phyloP scores from a whole-genome alignment of 768 basidiomycete genomes.

The Leccinum subtestaceum region DNA sequence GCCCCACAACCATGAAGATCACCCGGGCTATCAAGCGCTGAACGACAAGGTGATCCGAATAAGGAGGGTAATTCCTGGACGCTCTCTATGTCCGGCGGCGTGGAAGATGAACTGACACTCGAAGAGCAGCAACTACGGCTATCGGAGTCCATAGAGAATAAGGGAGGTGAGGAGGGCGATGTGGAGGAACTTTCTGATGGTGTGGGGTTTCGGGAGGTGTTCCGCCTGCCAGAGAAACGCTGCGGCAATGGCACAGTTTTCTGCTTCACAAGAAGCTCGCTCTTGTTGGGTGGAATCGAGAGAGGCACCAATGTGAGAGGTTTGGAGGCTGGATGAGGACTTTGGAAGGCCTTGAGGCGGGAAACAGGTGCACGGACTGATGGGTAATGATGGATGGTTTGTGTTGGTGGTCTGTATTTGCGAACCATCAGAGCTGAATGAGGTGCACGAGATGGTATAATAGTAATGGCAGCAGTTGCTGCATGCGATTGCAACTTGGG shows the following conservation, averaged over 20 bases:
- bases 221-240: not conserved
- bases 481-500: not conserved
- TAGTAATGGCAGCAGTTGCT: conserved; percentile 18
- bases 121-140: conserved; percentile 3
- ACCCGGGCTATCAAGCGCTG: not conserved
- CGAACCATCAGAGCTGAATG: conserved; percentile 12
- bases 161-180: conserved; percentile 2
- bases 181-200: conserved; percentile 10
- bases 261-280: not conserved
- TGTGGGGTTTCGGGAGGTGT: not conserved
- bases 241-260: conserved; percentile 11
- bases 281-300: not conserved
- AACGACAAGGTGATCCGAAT: conserved; percentile 1
- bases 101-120: not conserved
- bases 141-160: conserved; percentile 2
- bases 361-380: not conserved
- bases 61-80: not conserved
- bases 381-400: not conserved
- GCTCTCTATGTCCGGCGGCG: not conserved
- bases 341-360: conserved; percentile 1
- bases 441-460: conserved; percentile 15
- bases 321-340: not conserved
- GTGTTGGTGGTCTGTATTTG: not conserved
- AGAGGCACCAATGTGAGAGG: conserved; percentile 11
- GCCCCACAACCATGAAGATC: not conserved